Evolutionary conservation across 1,139 yeast species (phyloP), one percentile per base, ranked within the genome.

Genomic region (Lodderomyces beijingensis): DNA sequence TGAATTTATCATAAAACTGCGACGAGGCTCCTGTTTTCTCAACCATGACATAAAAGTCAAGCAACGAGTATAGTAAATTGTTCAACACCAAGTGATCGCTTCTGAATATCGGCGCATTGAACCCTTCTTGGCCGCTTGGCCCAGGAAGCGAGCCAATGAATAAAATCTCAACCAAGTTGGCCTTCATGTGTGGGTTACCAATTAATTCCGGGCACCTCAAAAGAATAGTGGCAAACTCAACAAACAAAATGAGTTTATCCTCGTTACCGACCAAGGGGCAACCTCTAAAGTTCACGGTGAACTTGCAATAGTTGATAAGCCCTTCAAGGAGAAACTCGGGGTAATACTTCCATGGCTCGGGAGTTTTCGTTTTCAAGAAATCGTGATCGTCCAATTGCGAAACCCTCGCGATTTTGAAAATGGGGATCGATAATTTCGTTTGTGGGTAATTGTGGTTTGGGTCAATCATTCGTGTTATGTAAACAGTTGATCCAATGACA

Each of bases 1-100:
- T 89, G 62, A 93, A 91, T 57, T 91, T 91, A 59, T 91, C 99
- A 55, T 91, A 91, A 54, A 91, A 91, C 57, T 91, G 98, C 0
- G 95, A 80, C 4, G 93, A 80, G 3, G 96, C 84, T 5, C 98
- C 98, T 0, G 98, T 93, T 51, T 86, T 87, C 54, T 91, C 99
- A 36, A 89, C 91, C 71, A 86, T 88, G 27, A 91, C 95, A 55
- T 91, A 91, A 44, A 88, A 84, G 50, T 87, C 93, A 59, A 91
- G 71, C 39, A 91, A 67, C 0, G 95, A 83, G 49, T 86, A 89
- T 38, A 91, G 65, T 37, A 93, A 55, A 50, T 89, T 79, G 31
- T 79, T 67, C 28, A 65, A 60, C 1, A 87, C 83, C 31, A 83
- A 51, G 33, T 73, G 70, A 47, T 87, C 79, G 8, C 77, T 62